These are phyloP conservation scores for Lentithecium fluviatile DNA, from an alignment of 495 filamentous ascomycete genomes.

Conservation along the genomic window DNA sequence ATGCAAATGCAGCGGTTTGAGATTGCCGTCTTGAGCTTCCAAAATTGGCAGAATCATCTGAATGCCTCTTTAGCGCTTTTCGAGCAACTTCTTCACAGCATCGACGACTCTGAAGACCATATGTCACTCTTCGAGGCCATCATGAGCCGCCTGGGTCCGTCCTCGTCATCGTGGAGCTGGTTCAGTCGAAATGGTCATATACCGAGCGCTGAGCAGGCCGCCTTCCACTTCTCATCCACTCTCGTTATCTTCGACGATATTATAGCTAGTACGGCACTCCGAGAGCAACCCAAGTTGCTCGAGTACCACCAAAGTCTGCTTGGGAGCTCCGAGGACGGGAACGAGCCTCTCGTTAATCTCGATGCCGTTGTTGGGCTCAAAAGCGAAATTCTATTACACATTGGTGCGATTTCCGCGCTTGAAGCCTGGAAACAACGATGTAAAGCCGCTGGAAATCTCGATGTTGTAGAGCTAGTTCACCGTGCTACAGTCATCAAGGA, in stretches of 20 bases:
- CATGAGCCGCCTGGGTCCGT: constrained; percentile 36
- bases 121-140: constrained; percentile 30
- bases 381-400: constrained; percentile 50
- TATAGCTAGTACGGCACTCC: constrained; percentile 49
- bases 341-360: constrained; percentile 42
- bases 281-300: constrained; percentile 46
- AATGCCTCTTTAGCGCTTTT: constrained; percentile 52
- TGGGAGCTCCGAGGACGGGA: constrained; percentile 9
- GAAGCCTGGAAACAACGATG: constrained; percentile 53
- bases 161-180: constrained; percentile 33
- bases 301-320: constrained; percentile 46
- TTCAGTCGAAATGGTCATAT: constrained; percentile 31
- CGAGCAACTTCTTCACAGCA: constrained; percentile 44
- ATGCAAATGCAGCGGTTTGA: constrained; percentile 56
- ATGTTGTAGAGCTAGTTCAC: constrained; percentile 48
- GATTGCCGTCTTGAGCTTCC: constrained; percentile 45
- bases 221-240: constrained; percentile 54
- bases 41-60: constrained; percentile 53
- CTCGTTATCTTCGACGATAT: constrained; percentile 52
- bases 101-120: background rate
- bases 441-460: constrained; percentile 46
- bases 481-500: constrained; percentile 47
- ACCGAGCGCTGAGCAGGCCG: constrained; percentile 52
- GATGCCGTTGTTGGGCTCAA: constrained; percentile 47
- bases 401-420: constrained; percentile 51